These are phyloP conservation scores for Colletotrichum neosansevieriae DNA, from an alignment of 2,329 filamentous ascomycete genomes.

Conservation along the genomic window DNA sequence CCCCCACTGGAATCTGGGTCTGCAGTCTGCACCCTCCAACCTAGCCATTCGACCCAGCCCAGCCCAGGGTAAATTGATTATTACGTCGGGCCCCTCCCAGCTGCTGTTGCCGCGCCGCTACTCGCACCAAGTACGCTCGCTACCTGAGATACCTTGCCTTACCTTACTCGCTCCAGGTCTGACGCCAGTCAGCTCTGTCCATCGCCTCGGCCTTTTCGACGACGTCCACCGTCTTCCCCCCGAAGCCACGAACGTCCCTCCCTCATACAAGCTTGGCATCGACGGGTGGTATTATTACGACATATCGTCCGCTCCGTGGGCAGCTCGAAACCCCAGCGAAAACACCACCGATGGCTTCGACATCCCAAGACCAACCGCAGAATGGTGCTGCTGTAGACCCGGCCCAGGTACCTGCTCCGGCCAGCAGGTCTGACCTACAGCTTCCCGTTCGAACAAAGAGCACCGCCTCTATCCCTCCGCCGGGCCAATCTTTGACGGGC, in stretches of 20 bases:
- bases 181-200: constrained; percentile 36
- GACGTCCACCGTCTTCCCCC: constrained; percentile 9
- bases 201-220: constrained; percentile 18
- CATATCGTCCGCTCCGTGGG: constrained; percentile 12
- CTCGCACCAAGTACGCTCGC: constrained; percentile 1
- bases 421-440: constrained; percentile 26
- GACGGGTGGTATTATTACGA: not conserved
- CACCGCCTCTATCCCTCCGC: constrained; percentile 50
- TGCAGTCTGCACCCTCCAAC: constrained; percentile 22
- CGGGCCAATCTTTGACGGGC: constrained; percentile 76
- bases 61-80: constrained; percentile 37
- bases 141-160: constrained; percentile 12
- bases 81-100: constrained; percentile 35
- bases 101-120: constrained; percentile 17
- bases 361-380: constrained; percentile 33
- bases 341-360: constrained; percentile 39
- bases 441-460: constrained; percentile 45
- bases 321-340: not conserved
- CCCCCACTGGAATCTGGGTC: constrained; percentile 25
- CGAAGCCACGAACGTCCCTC: not conserved
- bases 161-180: constrained; percentile 28
- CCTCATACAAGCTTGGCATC: constrained; percentile 25
- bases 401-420: constrained; percentile 20
- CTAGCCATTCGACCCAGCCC: constrained; percentile 33
- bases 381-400: constrained; percentile 40